A percentile compares a stretch with the other conserved stretches of the same genome.
Evolutionary conservation across 1,284 basidiomycete genomes (phyloP).

Genomic region (Moniliophthora roreri): DNA sequence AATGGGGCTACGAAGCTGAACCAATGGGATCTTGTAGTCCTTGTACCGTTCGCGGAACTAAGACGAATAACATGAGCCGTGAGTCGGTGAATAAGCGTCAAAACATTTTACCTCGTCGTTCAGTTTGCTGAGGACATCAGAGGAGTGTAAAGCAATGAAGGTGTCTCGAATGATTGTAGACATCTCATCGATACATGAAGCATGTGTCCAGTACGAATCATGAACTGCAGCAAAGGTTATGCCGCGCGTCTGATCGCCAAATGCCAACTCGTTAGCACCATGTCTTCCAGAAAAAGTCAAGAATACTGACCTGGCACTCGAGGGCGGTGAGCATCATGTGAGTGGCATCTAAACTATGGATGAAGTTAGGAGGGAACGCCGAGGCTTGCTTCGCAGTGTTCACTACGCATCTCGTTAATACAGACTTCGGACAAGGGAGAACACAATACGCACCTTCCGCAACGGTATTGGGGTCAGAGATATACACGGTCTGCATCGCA

Average conservation of each 20-base stretch:
- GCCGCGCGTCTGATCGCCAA: constrained; percentile 50
- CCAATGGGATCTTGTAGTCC: constrained; percentile 71
- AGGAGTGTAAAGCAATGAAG: constrained; percentile 90
- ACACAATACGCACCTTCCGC: constrained; percentile 54
- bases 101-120: constrained; percentile 53
- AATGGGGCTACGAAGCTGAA: constrained; percentile 38
- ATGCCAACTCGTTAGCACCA: not conserved
- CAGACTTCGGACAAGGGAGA: not conserved
- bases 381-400: constrained; percentile 88
- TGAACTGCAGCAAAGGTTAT: constrained; percentile 95
- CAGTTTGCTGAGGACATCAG: constrained; percentile 74
- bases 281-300: not conserved
- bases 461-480: constrained; percentile 84
- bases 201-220: constrained; percentile 99
- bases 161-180: constrained; percentile 88
- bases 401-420: constrained; percentile 42
- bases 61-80: not conserved
- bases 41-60: constrained; percentile 82
- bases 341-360: constrained; percentile 96
- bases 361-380: constrained; percentile 99
- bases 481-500: constrained; percentile 88
- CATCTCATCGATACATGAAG: constrained; percentile 88
- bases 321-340: constrained; percentile 99
- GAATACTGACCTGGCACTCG: constrained; percentile 69
- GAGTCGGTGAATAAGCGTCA: not conserved